Percentiles rank a stretch among this genome's conserved stretches.
Evolutionary conservation across 2,329 filamentous ascomycete species (phyloP).

Genomic region (Penicillium sp.): DNA sequence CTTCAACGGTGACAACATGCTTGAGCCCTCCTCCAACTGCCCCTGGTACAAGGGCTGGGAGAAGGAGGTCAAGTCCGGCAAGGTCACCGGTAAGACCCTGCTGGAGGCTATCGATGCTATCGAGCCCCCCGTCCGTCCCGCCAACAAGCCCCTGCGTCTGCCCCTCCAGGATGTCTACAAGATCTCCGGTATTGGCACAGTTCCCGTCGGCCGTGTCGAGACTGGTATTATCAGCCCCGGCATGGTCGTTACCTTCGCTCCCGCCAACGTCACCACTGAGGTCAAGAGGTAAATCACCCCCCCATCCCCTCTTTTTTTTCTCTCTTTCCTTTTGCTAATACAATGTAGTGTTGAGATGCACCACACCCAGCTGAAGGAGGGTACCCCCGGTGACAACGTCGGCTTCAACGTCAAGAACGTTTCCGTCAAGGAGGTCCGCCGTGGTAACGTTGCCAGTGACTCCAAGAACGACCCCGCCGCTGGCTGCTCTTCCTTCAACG

Average conservation of each 20-base stretch:
- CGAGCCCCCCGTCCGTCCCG: conserved; percentile 87
- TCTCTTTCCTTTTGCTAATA: too few species aligned
- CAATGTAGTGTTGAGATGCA: conserved; percentile 99
- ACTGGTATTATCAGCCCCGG: conserved; percentile 90
- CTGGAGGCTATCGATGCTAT: conserved; percentile 98
- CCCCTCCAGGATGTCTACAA: conserved; percentile 99
- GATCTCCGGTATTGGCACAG: conserved; percentile 99
- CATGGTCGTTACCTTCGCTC: conserved; percentile 94
- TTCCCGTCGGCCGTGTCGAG: conserved; percentile 99
- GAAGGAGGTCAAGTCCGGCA: conserved; percentile 92
- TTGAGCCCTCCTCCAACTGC: conserved; percentile 85
- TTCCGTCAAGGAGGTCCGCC: conserved; percentile 99
- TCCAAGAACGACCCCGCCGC: conserved; percentile 98
- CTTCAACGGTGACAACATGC: conserved; percentile 99
- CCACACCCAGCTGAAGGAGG: conserved; percentile 97
- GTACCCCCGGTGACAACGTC: conserved; percentile 99
- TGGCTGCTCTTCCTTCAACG: conserved; percentile 92
- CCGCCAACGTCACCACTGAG: conserved; percentile 99
- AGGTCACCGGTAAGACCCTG: conserved; percentile 92
- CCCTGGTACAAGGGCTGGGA: conserved; percentile 99
- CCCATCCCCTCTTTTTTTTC: too few species aligned
- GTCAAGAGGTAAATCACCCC: too few species aligned
- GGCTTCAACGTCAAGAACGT: conserved; percentile 99
- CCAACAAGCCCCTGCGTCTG: conserved; percentile 99
- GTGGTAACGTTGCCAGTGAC: conserved; percentile 99